Conservation (phyloP, 441 rosid genomes). For the Populus hybrid region DNA sequence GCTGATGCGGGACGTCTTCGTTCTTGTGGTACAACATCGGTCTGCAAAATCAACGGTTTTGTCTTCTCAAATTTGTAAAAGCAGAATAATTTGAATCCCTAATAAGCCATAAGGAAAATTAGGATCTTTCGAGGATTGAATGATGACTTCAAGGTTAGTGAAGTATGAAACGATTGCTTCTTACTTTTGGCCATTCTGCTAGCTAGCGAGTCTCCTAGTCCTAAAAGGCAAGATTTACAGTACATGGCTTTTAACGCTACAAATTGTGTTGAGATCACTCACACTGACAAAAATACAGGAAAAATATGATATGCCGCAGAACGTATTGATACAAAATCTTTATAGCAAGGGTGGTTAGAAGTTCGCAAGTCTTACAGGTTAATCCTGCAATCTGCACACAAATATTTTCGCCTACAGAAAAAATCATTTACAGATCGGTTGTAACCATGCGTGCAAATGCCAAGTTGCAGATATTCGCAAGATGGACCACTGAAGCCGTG, state of each 20-base stretch:
- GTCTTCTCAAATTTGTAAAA: background rate
- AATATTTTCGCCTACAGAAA: too few relatives aligned
- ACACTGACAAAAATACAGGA: too few relatives aligned
- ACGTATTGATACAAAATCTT: too few relatives aligned
- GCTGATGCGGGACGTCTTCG: conserved; percentile 4
- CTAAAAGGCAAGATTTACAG: conserved; percentile 1
- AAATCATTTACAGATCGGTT: too few relatives aligned
- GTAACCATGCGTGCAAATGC: too few relatives aligned
- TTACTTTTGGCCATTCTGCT: background rate
- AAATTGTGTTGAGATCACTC: too few relatives aligned
- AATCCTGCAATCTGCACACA: too few relatives aligned
- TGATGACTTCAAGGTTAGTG: background rate
- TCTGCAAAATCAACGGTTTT: conserved; percentile 2
- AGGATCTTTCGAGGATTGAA: background rate
- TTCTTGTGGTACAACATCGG: background rate
- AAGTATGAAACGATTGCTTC: background rate
- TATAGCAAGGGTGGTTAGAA: too few relatives aligned
- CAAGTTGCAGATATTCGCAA: too few relatives aligned
- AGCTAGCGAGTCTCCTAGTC: background rate
- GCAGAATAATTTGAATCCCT: background rate
- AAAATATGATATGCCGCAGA: too few relatives aligned
- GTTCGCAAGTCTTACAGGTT: too few relatives aligned
- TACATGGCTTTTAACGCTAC: background rate
- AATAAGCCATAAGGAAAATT: background rate
- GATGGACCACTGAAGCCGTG: too few relatives aligned